Evolutionary conservation across 129 eudicot genomes (phyloP).

Genomic region (Sambucus nigra): DNA sequence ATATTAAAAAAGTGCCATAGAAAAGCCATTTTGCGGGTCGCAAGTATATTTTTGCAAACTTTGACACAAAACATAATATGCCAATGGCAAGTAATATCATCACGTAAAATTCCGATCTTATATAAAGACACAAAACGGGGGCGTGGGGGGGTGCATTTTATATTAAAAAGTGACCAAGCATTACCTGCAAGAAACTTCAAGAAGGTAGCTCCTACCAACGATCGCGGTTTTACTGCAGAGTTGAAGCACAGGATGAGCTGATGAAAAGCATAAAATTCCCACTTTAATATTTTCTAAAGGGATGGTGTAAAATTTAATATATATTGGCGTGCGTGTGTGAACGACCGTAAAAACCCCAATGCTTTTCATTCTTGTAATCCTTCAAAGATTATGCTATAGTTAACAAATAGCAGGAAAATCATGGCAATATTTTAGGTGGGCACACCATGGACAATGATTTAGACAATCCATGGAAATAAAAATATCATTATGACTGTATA

Average conservation of each 20-base stretch:
- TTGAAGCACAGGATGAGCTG: constrained; percentile 12
- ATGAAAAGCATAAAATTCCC: neutral
- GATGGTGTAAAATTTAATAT: no score
- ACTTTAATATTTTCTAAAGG: neutral
- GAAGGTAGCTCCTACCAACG: constrained; percentile 80
- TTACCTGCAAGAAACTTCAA: constrained; percentile 87
- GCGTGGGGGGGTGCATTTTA: no score
- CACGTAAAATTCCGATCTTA: no score
- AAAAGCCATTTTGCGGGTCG: no score
- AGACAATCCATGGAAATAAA: no score
- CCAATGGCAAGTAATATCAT: no score
- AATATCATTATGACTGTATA: no score
- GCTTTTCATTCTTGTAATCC: neutral
- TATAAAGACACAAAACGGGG: no score
- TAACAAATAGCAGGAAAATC: neutral
- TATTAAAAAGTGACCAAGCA: neutral
- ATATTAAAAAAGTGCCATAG: no score
- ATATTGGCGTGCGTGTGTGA: neutral
- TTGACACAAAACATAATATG: no score
- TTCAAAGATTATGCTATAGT: neutral
- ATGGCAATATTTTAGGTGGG: no score
- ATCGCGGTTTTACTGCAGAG: constrained; percentile 74
- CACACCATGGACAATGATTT: neutral
- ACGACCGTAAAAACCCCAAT: neutral
- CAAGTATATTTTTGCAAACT: no score